Evolutionary conservation across 2,329 filamentous ascomycete species (phyloP).

Genomic region (Neopestalotiopsis rosae): DNA sequence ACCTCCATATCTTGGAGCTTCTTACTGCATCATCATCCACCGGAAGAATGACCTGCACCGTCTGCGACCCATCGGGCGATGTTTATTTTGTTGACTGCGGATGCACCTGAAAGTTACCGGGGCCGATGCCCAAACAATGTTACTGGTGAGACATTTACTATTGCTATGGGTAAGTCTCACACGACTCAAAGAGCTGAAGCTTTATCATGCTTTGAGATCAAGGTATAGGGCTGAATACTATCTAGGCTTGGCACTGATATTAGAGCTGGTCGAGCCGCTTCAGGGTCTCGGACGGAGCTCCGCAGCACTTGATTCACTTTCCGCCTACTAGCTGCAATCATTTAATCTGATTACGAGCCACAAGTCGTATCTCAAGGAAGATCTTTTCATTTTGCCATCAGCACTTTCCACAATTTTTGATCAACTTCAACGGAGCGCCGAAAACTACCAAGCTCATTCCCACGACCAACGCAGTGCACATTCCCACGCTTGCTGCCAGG

Average conservation of each 20-base stretch:
- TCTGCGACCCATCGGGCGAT: neutral
- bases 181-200: neutral
- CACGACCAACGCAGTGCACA: too few relatives aligned
- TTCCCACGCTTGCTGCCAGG: too few relatives aligned
- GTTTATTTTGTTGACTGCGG: neutral
- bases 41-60: neutral
- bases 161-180: too few relatives aligned
- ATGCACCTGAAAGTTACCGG: neutral
- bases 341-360: neutral
- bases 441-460: too few relatives aligned
- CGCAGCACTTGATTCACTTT: neutral
- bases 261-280: neutral
- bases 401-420: neutral
- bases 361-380: neutral
- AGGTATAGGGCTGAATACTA: slow-evolving; percentile 1
- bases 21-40: neutral
- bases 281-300: neutral
- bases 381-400: neutral
- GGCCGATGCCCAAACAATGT: neutral
- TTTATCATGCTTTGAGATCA: neutral
- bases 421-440: too few relatives aligned
- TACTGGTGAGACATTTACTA: neutral
- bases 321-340: neutral
- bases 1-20: neutral
- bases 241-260: neutral